phyloP scores from a whole-genome alignment of 1,284 basidiomycete species.

The Microbotryum scabiosae region DNA sequence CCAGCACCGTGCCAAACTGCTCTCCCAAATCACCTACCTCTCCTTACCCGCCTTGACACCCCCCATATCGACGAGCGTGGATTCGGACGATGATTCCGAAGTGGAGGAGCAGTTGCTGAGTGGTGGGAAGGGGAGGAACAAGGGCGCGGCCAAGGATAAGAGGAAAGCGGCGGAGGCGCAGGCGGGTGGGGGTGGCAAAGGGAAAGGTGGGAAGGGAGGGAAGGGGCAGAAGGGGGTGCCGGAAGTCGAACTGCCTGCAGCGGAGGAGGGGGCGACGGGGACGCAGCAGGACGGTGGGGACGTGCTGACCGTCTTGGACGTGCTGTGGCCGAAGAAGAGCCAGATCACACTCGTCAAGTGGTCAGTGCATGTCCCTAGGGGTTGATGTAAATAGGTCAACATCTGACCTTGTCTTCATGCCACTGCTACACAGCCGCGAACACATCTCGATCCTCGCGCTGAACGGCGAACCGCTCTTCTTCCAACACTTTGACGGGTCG shows the following conservation, averaged over 20 bases:
- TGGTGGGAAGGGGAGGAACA: constrained; percentile 36
- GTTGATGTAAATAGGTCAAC: neutral
- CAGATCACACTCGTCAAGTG: constrained; percentile 85
- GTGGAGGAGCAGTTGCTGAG: constrained; percentile 42
- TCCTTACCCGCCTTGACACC: constrained; percentile 29
- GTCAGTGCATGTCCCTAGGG: constrained; percentile 49
- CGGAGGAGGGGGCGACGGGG: constrained; percentile 30
- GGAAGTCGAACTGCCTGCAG: neutral
- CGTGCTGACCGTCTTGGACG: constrained; percentile 64
- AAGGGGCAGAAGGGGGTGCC: neutral
- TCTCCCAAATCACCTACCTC: constrained; percentile 74
- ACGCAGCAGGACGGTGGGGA: constrained; percentile 29
- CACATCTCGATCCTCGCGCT: constrained; percentile 87
- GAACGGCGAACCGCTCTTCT: constrained; percentile 78
- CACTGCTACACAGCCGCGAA: constrained; percentile 61
- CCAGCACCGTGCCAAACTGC: constrained; percentile 67
- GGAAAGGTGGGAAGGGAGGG: constrained; percentile 36
- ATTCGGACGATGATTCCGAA: constrained; percentile 33
- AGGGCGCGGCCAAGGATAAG: constrained; percentile 41
- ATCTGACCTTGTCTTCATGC: neutral
- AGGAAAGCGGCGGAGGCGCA: constrained; percentile 35
- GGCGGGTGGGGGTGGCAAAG: neutral
- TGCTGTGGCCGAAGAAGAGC: constrained; percentile 99
- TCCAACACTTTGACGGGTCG: constrained; percentile 95
- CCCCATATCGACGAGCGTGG: constrained; percentile 18